phyloP scores from a whole-genome alignment of 495 filamentous ascomycete genomes.

The Trichoderma reesei region DNA sequence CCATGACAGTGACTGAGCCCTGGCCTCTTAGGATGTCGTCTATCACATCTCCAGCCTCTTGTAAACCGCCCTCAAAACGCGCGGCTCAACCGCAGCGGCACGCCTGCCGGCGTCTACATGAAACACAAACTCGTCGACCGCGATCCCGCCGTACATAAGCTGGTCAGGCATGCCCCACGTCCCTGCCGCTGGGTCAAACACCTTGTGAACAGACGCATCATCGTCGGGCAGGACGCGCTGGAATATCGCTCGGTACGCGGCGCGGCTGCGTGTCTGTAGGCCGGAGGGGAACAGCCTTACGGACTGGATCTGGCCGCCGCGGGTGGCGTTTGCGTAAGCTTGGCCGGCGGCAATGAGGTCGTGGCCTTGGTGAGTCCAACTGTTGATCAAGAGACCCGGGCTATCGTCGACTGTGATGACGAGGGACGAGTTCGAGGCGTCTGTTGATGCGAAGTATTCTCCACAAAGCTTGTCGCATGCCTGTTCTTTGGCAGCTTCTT shows the following conservation, averaged over 20 bases:
- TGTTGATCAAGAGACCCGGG: slow-evolving; percentile 31
- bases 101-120: not conserved
- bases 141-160: not conserved
- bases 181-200: not conserved
- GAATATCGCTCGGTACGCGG: not conserved
- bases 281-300: not conserved
- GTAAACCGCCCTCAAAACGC: not conserved
- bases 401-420: slow-evolving; percentile 33
- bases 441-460: slow-evolving; percentile 27
- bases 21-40: not conserved
- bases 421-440: slow-evolving; percentile 23
- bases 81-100: not conserved
- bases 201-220: not conserved
- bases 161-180: not conserved
- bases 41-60: not conserved
- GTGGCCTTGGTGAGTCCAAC: slow-evolving; percentile 14
- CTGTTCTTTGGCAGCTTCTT: slow-evolving; percentile 35
- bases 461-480: slow-evolving; percentile 21
- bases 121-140: not conserved
- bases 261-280: not conserved
- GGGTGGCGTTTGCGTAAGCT: not conserved
- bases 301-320: not conserved
- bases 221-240: not conserved
- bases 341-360: not conserved
- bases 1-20: not conserved